A percentile compares a stretch with the other conserved stretches of the same genome.
Evolutionary conservation across 2,329 filamentous ascomycete genomes (phyloP).

Genomic region (Claviceps sp.): DNA sequence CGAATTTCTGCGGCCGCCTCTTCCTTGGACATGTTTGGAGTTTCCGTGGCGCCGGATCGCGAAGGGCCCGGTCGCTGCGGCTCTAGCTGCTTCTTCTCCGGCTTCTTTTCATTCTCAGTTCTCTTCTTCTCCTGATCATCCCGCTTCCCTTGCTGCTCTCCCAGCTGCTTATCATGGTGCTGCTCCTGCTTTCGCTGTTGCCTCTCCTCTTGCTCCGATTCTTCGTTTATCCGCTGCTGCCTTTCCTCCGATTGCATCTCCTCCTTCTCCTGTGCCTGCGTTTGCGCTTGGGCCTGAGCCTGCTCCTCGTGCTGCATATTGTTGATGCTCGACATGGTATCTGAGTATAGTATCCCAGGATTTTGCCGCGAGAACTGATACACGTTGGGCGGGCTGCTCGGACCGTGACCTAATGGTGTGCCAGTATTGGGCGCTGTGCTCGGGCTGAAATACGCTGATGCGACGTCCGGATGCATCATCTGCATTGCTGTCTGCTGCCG

Average conservation of each 20-base stretch:
- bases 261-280: too few relatives aligned
- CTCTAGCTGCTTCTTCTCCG: too few relatives aligned
- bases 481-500: slow-evolving; percentile 68
- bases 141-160: too few relatives aligned
- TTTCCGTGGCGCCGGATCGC: slow-evolving; percentile 31
- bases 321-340: slow-evolving; percentile 32
- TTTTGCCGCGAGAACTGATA: slow-evolving; percentile 53
- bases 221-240: too few relatives aligned
- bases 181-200: slow-evolving; percentile 9
- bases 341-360: slow-evolving; percentile 39
- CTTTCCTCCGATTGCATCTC: too few relatives aligned
- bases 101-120: too few relatives aligned
- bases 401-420: slow-evolving; percentile 35
- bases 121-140: too few relatives aligned
- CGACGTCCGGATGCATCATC: slow-evolving; percentile 37
- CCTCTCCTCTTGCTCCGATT: too few relatives aligned
- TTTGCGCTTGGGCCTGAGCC: too few relatives aligned
- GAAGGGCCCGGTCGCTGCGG: background rate
- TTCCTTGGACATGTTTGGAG: slow-evolving; percentile 40
- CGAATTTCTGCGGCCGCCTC: slow-evolving; percentile 52
- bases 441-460: slow-evolving; percentile 58
- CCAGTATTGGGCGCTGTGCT: slow-evolving; percentile 35
- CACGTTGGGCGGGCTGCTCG: slow-evolving; percentile 40
- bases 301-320: slow-evolving; percentile 24
- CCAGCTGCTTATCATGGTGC: background rate